Percentiles rank a stretch among this genome's conserved stretches.
Evolutionary conservation across 192 early-diverging fungal genomes (phyloP).

Genomic region (Kickxella alabastrina): DNA sequence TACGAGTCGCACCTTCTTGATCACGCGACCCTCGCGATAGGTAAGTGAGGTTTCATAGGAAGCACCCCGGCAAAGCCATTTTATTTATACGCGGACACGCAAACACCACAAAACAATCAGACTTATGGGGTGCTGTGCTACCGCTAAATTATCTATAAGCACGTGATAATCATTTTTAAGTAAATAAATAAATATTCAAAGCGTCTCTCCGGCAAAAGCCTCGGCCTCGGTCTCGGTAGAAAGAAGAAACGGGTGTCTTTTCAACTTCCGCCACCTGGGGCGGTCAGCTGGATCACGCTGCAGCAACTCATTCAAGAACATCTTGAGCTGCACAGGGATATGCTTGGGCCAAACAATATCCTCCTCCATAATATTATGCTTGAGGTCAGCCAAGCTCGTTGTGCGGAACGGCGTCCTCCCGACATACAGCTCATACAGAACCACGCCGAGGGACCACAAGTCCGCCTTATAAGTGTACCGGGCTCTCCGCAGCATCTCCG

Average conservation of each 20-base stretch:
- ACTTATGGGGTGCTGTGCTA: too few relatives aligned
- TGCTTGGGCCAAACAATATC: conserved; percentile 51
- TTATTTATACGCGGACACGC: too few relatives aligned
- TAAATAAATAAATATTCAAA: too few relatives aligned
- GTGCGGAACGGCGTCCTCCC: conserved; percentile 51
- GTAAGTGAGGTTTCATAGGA: conserved; percentile 36
- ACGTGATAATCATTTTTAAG: too few relatives aligned
- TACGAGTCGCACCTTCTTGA: conserved; percentile 27
- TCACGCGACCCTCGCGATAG: conserved; percentile 21
- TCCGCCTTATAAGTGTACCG: conserved; percentile 53
- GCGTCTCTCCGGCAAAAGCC: conserved; percentile 7
- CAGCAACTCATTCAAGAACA: conserved; percentile 36
- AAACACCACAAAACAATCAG: too few relatives aligned
- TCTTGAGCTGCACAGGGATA: conserved; percentile 43
- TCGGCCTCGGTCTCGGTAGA: conserved; percentile 32
- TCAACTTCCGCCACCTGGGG: conserved; percentile 26
- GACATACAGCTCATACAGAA: conserved; percentile 53
- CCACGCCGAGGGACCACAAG: conserved; percentile 51
- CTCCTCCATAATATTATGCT: conserved; percentile 48
- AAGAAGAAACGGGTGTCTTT: conserved; percentile 28
- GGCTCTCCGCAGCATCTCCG: conserved; percentile 42
- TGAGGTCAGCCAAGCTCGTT: conserved; percentile 38
- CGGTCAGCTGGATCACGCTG: conserved; percentile 29
- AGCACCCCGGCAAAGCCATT: too few relatives aligned
- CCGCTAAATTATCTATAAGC: conserved; percentile 15